Percentiles rank a stretch among this genome's conserved stretches.
Conservation (phyloP, 2,329 filamentous ascomycete genomes). For the Moelleriella libera region DNA sequence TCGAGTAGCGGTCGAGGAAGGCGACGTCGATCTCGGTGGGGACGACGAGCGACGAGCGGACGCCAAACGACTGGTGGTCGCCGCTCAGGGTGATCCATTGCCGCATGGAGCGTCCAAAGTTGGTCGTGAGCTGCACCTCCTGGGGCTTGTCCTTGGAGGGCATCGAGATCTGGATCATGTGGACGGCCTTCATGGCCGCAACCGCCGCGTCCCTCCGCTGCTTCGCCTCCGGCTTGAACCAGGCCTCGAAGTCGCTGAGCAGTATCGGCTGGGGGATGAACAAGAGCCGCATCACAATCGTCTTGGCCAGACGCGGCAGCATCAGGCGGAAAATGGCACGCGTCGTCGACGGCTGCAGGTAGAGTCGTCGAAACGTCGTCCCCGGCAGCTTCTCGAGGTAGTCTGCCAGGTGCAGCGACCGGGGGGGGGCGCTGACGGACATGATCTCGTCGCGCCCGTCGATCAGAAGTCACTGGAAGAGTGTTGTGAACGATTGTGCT, state of each 20-base stretch:
- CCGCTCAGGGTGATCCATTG: constrained; percentile 81
- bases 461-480: no score
- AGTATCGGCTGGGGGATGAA: constrained; percentile 76
- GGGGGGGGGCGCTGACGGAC: constrained; percentile 23
- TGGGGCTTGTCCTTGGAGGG: constrained; percentile 48
- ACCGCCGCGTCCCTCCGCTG: constrained; percentile 70
- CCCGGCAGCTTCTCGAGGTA: constrained; percentile 88
- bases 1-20: constrained; percentile 74
- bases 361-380: constrained; percentile 79
- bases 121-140: constrained; percentile 63
- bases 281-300: constrained; percentile 86
- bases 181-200: constrained; percentile 67
- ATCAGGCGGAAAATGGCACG: constrained; percentile 95
- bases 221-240: constrained; percentile 57
- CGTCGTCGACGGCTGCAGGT: constrained; percentile 89
- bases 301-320: constrained; percentile 89
- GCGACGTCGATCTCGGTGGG: constrained; percentile 50
- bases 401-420: constrained; percentile 55
- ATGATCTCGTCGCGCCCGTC: constrained; percentile 17
- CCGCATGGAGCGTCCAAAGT: constrained; percentile 72
- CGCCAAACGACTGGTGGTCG: constrained; percentile 76
- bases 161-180: constrained; percentile 60
- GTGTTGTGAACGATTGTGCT: no score
- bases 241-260: constrained; percentile 68
- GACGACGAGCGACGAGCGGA: constrained; percentile 55